Base-by-base conservation (phyloP, 768 basidiomycete species). In the Suillus discolor region DNA sequence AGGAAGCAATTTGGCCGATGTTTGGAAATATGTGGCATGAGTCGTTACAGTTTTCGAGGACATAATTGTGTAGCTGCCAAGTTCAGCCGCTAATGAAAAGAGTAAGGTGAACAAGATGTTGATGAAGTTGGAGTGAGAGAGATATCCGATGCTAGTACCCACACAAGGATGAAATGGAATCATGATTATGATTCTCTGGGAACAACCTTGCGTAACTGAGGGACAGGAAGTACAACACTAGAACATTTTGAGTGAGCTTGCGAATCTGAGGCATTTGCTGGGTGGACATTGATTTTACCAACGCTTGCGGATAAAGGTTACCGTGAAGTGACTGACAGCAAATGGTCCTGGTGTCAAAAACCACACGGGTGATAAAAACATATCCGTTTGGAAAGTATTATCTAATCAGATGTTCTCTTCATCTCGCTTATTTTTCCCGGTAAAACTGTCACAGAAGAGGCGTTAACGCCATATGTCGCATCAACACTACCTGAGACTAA, bases 1-100 rank as follows among this genome's bases (percentile, higher is more conserved):
- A 64, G 66, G 65, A 67, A 67, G 68, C 60, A 31, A 63, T 60
- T 53, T 64, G 68, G 49, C 45, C 67, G 57, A 68, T 66, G 65
- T 63, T 60, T 42, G 60, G 62, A 53, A 47, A 66, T 41, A 65
- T 53, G 63, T 53, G 62, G 61, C 55, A 47, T 61, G 53, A 55
- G 20, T 31, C 42, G 36, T 55, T 63, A 54, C 62, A 36, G 23
- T 12, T 61, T 55, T 57, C 53, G 36, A 63, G 61, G 49, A 31
- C 34, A 38, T 57, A 42, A 18, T 55, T 64, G 36, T 38, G 15
- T n/a, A 61, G 57, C 65, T 23, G 38, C 31, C 54, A 28, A 11
- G 59, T 11, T 53, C 16, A 5, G 11, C 16, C 7, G 51, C 61
- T 61, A 66, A 9, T 68, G 68, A 68, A 64, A 63, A 55, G 39